Base-by-base conservation (phyloP, 1,139 yeast species). In the Candida buenavistaensis region DNA sequence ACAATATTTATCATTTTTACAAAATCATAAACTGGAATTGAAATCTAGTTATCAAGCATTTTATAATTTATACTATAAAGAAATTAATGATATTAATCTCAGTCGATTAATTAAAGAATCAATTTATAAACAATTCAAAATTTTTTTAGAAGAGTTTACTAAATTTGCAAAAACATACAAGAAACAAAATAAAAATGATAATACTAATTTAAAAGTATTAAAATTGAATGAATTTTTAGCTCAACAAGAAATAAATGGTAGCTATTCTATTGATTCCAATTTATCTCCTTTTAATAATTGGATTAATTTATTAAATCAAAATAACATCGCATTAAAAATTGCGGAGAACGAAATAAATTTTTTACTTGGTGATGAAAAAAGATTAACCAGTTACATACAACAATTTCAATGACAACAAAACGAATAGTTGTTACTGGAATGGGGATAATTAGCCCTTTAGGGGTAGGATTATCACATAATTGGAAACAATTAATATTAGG, bases 381-480 rank as follows among this genome's bases (percentile, higher is more conserved):
- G 76, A 32, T 47, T 56, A 21, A 54, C 51, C 29, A 48, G 59
- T 32, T 68, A 66, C 42, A 22, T 49, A 30, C 48, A 47, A 12
- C 30, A 36, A 32, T 11, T 35, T 10, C 23, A 5, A 54, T 50
- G 59, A 40, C 54, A 19, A n/a, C n/a, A n/a, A n/a, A n/a, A n/a
- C 47, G 47, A 29, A 96, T 90, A 1, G 97, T 92, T 1, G 82
- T 92, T 1, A 92, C 98, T 0, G 98, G 98, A 0, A 56, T 90
- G 11, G 98, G 97, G 0, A 61, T 85, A 26, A 77, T 90, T 1
- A 77, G 95, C 1, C 98, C 98, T 0, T 62, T 92, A 5, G 98
- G 97, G 0, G 79, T 80, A 3, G 92, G 90, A 1, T 72, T 68
- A 4, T 50, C 52, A 11, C 58, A 55, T 11, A 62, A 78, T 6